Percentiles rank a stretch among this genome's conserved stretches.
Evolutionary conservation across 2,329 filamentous ascomycete genomes (phyloP).

Genomic region (Cladosporium austrohemisphaericum): DNA sequence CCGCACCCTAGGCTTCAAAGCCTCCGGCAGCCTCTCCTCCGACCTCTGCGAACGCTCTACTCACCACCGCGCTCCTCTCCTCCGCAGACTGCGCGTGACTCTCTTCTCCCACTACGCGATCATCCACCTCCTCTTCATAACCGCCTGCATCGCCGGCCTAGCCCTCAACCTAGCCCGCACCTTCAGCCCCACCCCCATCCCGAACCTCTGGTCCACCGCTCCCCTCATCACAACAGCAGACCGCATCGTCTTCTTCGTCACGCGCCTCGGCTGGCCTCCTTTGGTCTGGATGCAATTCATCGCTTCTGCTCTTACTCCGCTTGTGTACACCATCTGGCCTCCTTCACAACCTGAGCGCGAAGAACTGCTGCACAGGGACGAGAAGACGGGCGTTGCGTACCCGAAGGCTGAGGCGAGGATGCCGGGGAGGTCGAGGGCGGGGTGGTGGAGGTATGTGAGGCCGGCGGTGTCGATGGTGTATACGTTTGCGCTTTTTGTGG

Average conservation of each 20-base stretch:
- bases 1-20: conserved; percentile 55
- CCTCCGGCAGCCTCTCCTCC: conserved; percentile 56
- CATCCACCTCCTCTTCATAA: conserved; percentile 55
- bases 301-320: conserved; percentile 13
- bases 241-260: conserved; percentile 51
- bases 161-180: conserved; percentile 46
- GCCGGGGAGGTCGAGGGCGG: neutral
- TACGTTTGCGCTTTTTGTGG: conserved; percentile 2
- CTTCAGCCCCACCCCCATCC: conserved; percentile 48
- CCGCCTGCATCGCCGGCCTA: conserved; percentile 36
- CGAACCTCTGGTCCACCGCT: conserved; percentile 40
- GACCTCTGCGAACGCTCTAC: conserved; percentile 56
- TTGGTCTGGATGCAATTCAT: conserved; percentile 47
- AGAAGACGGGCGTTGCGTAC: conserved; percentile 52
- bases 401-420: conserved; percentile 30
- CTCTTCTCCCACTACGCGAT: conserved; percentile 39
- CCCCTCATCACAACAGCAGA: conserved; percentile 30
- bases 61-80: conserved; percentile 40
- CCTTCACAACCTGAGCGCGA: conserved; percentile 54
- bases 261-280: conserved; percentile 61
- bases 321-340: conserved; percentile 15
- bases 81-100: conserved; percentile 52
- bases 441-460: conserved; percentile 5
- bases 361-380: conserved; percentile 53
- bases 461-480: neutral